phyloP scores from a whole-genome alignment of 2,329 filamentous ascomycete genomes.

The Trichothecium roseum region DNA sequence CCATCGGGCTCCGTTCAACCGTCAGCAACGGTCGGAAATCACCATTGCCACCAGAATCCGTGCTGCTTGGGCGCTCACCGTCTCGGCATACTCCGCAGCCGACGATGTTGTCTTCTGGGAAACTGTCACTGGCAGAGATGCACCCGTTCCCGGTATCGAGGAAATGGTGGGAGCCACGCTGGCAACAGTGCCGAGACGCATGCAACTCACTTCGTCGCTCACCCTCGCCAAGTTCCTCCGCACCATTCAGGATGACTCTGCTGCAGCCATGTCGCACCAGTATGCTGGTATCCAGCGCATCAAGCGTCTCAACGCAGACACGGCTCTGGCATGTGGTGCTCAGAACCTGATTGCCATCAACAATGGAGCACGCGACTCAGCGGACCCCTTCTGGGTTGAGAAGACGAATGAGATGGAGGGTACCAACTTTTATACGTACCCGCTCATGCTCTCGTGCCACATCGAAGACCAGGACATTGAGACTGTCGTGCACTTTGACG shows the following conservation, averaged over 20 bases:
- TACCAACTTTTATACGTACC: conserved; percentile 14
- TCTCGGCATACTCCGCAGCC: conserved; percentile 9
- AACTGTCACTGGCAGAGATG: conserved; percentile 12
- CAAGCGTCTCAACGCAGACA: conserved; percentile 8
- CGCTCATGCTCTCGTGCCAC: conserved; percentile 13
- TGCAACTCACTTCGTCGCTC: conserved; percentile 1
- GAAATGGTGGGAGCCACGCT: conserved; percentile 10
- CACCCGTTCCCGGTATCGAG: conserved; percentile 9
- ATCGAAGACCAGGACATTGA: conserved; percentile 8
- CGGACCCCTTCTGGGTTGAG: conserved; percentile 9
- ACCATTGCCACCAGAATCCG: conserved; percentile 10
- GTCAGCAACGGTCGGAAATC: conserved; percentile 7
- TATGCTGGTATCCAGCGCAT: conserved; percentile 9
- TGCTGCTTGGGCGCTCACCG: conserved; percentile 12
- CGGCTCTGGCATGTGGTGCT: conserved; percentile 8
- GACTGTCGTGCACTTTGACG: conserved; percentile 11
- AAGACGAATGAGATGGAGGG: conserved; percentile 12
- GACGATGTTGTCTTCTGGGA: conserved; percentile 13
- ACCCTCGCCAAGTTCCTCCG: conserved; percentile 5
- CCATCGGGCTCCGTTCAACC: conserved; percentile 2
- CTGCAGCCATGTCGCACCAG: conserved; percentile 4
- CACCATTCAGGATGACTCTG: conserved; percentile 7
- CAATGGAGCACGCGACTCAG: conserved; percentile 3
- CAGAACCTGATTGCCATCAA: conserved; percentile 13
- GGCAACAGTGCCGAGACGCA: conserved; percentile 10